Evolutionary conservation across 1,284 basidiomycete species (phyloP).

Genomic region (Boletus subluridellus): DNA sequence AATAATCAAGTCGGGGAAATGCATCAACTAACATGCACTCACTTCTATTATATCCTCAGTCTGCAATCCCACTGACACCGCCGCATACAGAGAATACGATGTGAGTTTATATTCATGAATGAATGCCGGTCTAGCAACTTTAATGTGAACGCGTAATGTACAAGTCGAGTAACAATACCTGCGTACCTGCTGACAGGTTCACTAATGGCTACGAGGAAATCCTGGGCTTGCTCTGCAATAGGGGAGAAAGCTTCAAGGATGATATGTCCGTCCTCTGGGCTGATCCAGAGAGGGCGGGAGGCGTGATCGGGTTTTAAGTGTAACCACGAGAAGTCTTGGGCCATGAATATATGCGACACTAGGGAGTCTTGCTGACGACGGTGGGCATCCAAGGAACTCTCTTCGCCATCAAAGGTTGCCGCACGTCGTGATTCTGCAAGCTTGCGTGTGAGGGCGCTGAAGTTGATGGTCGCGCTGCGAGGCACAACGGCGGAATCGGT

Average conservation of each 20-base stretch:
- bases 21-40: constrained; percentile 36
- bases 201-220: constrained; percentile 96
- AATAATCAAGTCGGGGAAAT: constrained; percentile 16
- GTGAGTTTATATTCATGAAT: constrained; percentile 99
- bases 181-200: constrained; percentile 97
- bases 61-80: constrained; percentile 96
- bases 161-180: constrained; percentile 14
- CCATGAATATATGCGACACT: constrained; percentile 74
- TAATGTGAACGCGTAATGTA: constrained; percentile 32
- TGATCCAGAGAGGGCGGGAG: constrained; percentile 91
- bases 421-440: constrained; percentile 56
- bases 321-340: constrained; percentile 82
- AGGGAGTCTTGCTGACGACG: constrained; percentile 67
- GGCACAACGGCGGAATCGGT: constrained; percentile 58
- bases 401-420: constrained; percentile 39
- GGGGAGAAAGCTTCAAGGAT: constrained; percentile 96
- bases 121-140: constrained; percentile 76
- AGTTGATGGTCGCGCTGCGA: constrained; percentile 72
- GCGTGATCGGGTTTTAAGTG: constrained; percentile 87
- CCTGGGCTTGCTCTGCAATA: constrained; percentile 96
- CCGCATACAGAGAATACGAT: constrained; percentile 95
- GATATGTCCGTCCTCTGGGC: constrained; percentile 89
- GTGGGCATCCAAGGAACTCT: constrained; percentile 53
- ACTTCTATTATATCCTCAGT: constrained; percentile 99
- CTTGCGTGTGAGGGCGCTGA: constrained; percentile 74